These are phyloP conservation scores for Suillus americanus DNA, from an alignment of 768 basidiomycete species.

Conservation along the genomic window DNA sequence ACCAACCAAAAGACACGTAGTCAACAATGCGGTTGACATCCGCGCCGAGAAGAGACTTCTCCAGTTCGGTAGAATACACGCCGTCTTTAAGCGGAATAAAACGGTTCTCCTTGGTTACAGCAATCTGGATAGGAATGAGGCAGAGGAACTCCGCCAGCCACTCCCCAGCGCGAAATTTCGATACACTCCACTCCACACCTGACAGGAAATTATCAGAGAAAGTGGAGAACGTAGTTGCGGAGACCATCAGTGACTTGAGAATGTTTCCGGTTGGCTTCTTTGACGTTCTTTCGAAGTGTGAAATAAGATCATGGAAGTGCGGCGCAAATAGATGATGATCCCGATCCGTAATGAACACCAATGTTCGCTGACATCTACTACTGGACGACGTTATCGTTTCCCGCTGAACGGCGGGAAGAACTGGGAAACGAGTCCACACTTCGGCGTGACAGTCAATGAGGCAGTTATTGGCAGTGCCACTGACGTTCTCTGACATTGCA, in stretches of 20 bases:
- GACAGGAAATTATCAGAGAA: slow-evolving; percentile 22
- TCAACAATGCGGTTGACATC: slow-evolving; percentile 52
- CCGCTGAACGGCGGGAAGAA: slow-evolving; percentile 50
- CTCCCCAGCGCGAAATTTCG: slow-evolving; percentile 49
- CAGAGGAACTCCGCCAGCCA: slow-evolving; percentile 64
- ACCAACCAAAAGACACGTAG: slow-evolving; percentile 59
- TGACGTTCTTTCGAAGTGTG: slow-evolving; percentile 47
- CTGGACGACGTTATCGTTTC: slow-evolving; percentile 39
- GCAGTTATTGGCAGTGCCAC: slow-evolving; percentile 42
- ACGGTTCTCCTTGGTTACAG: slow-evolving; percentile 56
- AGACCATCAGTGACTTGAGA: slow-evolving; percentile 39
- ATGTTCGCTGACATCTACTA: slow-evolving; percentile 30
- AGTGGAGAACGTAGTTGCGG: slow-evolving; percentile 28
- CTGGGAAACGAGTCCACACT: slow-evolving; percentile 62
- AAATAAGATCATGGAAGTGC: slow-evolving; percentile 47
- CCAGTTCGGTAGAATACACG: slow-evolving; percentile 47
- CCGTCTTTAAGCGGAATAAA: slow-evolving; percentile 63
- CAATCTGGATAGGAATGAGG: slow-evolving; percentile 64
- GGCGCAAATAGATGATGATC: slow-evolving; percentile 35
- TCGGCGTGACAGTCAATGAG: slow-evolving; percentile 55
- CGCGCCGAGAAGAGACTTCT: slow-evolving; percentile 28
- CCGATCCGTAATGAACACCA: slow-evolving; percentile 45
- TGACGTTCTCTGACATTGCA: slow-evolving; percentile 10
- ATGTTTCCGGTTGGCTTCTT: slow-evolving; percentile 51
- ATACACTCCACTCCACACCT: slow-evolving; percentile 28